Evolutionary conservation across 2,329 filamentous ascomycete genomes (phyloP), one percentile per base, ranked within the genome.

Genomic region (Epichloe glyceriae): DNA sequence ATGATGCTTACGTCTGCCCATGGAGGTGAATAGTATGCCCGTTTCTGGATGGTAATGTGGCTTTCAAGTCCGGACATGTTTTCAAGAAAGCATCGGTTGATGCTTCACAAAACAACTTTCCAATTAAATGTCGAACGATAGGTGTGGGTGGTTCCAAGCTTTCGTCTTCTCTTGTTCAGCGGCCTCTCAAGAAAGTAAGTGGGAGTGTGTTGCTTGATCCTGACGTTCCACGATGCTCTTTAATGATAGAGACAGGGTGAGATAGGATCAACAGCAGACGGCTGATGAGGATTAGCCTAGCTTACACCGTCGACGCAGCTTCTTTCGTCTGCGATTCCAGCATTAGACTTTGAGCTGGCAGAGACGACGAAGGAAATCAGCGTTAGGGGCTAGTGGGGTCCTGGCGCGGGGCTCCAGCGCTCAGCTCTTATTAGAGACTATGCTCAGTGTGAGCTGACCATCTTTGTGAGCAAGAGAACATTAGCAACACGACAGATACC

Each of bases 1-100:
- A 98, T 96, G 61, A 98, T 96, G 70, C 87, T 91, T 60, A 95
- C 83, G 69, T 97, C 86, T 48, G 86, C 87, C 93, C 93, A 98
- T 66, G 93, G 93, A 54, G 93, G 93, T 55, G 84, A 86, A 70
- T 97, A 98, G 60, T 89, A 85, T 56, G 81, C 83, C 62, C 75
- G 68, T 57, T 74, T 77, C 56, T 75, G 71, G 45, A 81, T 70
- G 15, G 74, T 73, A 56, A 70, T 66, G 65, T 73, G 70, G 51
- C 65, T 69, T 55, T 70, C 67, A 37, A 66, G 56, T 44, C 58
- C 58, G 35, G 60, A 58, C 64, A 65, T 65, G 42, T 55, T 50
- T 53, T 41, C 49, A 47, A 41, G 37, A 20, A 19, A 51, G 34
- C 14, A 46, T 33, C 34, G 22, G 45, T 26, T 15, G 20, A 39